phyloP scores from a whole-genome alignment of 2,329 filamentous ascomycete species.

The Exophiala sp. region DNA sequence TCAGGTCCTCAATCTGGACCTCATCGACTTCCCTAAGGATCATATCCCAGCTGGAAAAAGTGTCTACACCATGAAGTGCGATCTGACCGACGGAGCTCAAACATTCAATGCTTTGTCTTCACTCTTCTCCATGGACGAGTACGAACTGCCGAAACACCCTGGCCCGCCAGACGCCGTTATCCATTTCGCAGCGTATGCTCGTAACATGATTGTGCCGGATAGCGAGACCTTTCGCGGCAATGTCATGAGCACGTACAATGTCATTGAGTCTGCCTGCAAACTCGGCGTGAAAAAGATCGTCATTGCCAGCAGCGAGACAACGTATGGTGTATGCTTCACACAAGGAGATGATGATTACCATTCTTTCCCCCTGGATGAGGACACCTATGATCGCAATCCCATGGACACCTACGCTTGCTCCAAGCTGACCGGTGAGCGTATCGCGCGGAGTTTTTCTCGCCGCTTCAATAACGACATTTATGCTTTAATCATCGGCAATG shows the following conservation, averaged over 20 bases:
- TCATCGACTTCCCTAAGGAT: conserved; percentile 39
- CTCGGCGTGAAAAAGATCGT: conserved; percentile 61
- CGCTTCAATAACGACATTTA: conserved; percentile 59
- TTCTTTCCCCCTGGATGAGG: conserved; percentile 58
- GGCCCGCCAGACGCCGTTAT: conserved; percentile 58
- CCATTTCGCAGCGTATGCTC: conserved; percentile 58
- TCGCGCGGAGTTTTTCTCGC: conserved; percentile 55
- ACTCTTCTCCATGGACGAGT: conserved; percentile 54
- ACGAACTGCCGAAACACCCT: conserved; percentile 41
- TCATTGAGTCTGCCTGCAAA: conserved; percentile 61
- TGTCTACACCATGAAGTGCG: conserved; percentile 54
- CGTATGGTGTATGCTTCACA: conserved; percentile 60
- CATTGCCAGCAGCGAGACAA: conserved; percentile 57
- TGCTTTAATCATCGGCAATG: conserved; percentile 58
- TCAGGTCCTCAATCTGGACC: conserved; percentile 55
- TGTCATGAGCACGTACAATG: conserved; percentile 56
- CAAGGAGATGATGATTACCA: conserved; percentile 57
- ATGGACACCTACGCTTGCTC: conserved; percentile 61
- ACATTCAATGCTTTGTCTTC: conserved; percentile 56
- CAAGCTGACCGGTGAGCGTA: conserved; percentile 58
- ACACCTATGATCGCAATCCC: conserved; percentile 54
- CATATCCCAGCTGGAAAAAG: conserved; percentile 37
- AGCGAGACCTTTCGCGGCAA: conserved; percentile 58
- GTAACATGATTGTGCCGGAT: conserved; percentile 61
- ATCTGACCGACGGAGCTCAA: conserved; percentile 55